Evolutionary conservation across 176 grass and related monocot genomes (phyloP).

Genomic region (Phoenix dactylifera): DNA sequence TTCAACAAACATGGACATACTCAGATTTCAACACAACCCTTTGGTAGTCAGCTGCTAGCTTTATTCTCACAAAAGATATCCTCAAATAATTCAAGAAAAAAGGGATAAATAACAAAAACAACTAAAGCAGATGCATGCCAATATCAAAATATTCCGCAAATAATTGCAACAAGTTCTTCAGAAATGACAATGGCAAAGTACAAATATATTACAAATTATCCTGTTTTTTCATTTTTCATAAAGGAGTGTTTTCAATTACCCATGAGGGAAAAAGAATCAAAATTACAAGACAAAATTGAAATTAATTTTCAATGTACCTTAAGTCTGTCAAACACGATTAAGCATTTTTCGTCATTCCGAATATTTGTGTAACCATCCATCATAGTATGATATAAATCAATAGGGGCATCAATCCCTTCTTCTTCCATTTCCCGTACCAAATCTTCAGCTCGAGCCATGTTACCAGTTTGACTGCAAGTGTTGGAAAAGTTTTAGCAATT

Average conservation of each 20-base stretch:
- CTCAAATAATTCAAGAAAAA: background rate
- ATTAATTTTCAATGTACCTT: constrained; percentile 34
- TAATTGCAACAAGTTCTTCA: no score
- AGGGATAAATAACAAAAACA: background rate
- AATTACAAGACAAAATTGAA: constrained; percentile 7
- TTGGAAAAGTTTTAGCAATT: constrained; percentile 1
- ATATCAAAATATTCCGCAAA: no score
- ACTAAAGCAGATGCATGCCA: no score
- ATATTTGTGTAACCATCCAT: constrained; percentile 92
- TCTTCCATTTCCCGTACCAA: constrained; percentile 92
- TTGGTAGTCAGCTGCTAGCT: background rate
- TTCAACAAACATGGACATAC: background rate
- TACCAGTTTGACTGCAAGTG: constrained; percentile 66
- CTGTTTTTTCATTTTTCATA: no score
- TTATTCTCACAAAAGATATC: background rate
- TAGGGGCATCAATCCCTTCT: constrained; percentile 75
- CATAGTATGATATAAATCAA: constrained; percentile 94
- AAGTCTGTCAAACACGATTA: constrained; percentile 82
- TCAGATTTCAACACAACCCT: background rate
- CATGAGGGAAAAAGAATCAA: background rate
- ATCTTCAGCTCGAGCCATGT: constrained; percentile 76
- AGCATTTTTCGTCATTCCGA: constrained; percentile 76
- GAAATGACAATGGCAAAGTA: no score
- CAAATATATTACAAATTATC: no score
- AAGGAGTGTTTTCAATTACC: no score